phyloP scores from a whole-genome alignment of 2,329 filamentous ascomycete genomes.

The Phialemoniopsis sp. region DNA sequence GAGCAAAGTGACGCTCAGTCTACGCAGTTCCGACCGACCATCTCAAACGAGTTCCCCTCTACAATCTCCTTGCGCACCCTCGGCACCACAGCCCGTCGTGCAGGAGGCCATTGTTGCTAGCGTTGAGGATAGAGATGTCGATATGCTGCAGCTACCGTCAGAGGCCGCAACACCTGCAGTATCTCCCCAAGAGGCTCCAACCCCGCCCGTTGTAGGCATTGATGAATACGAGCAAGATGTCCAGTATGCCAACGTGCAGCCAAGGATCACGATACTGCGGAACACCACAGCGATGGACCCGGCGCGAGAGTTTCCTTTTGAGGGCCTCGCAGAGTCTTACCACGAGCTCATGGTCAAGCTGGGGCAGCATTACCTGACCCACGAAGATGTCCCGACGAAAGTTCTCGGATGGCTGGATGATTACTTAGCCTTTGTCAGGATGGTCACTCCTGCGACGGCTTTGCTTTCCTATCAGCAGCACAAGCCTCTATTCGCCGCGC shows the following conservation, averaged over 20 bases:
- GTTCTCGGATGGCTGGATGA: conserved; percentile 46
- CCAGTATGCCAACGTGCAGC: neutral
- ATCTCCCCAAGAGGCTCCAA: conserved; percentile 32
- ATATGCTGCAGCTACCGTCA: conserved; percentile 22
- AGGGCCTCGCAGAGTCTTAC: conserved; percentile 16
- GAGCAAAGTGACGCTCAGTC: conserved; percentile 57
- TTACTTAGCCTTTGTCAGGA: conserved; percentile 37
- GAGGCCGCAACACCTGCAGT: conserved; percentile 24
- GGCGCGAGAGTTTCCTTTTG: conserved; percentile 41
- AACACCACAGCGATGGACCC: conserved; percentile 27
- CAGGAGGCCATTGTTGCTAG: conserved; percentile 33
- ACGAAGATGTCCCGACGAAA: conserved; percentile 36
- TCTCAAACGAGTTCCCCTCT: conserved; percentile 26
- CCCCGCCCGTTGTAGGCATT: conserved; percentile 39
- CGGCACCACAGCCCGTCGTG: conserved; percentile 6
- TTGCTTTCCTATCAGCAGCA: conserved; percentile 39
- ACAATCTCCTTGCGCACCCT: neutral
- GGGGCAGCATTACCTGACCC: conserved; percentile 19
- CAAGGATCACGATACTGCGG: neutral
- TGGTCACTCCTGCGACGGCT: conserved; percentile 25
- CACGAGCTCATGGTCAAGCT: conserved; percentile 20
- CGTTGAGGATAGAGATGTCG: conserved; percentile 39
- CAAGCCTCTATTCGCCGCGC: conserved; percentile 43
- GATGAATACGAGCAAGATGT: conserved; percentile 26
- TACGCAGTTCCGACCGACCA: conserved; percentile 45